These are phyloP conservation scores for Colletotrichum tanaceti DNA, from an alignment of 2,329 filamentous ascomycete genomes.

Conservation along the genomic window DNA sequence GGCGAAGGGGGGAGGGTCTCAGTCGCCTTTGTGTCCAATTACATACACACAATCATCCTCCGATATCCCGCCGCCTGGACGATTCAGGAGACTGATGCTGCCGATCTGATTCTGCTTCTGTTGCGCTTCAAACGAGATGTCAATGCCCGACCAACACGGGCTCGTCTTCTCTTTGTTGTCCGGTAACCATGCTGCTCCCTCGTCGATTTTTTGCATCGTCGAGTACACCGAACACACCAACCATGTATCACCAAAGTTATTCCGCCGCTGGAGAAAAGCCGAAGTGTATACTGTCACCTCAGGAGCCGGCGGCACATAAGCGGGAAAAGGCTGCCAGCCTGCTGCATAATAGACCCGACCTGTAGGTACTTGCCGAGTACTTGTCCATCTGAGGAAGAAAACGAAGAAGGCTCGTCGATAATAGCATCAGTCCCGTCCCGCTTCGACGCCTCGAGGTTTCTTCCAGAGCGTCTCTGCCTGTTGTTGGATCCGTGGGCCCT, in stretches of 20 bases:
- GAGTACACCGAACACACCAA: too few relatives aligned
- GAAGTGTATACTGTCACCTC: background rate
- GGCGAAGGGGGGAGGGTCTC: background rate
- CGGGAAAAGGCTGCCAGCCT: background rate
- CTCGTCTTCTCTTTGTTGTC: constrained; percentile 28
- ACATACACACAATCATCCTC: background rate
- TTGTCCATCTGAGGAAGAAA: constrained; percentile 4
- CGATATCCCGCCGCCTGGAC: constrained; percentile 22
- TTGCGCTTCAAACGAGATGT: constrained; percentile 23
- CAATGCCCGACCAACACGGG: constrained; percentile 30
- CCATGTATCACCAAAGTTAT: constrained; percentile 28
- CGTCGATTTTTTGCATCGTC: constrained; percentile 7
- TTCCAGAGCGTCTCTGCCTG: background rate
- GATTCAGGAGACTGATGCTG: constrained; percentile 22
- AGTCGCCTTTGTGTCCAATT: background rate
- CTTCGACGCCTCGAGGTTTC: constrained; percentile 9
- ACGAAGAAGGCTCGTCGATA: background rate
- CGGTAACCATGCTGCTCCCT: constrained; percentile 14
- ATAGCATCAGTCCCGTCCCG: constrained; percentile 10
- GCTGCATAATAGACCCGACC: background rate
- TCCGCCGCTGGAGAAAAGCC: background rate
- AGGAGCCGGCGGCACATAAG: background rate
- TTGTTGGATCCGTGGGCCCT: constrained; percentile 12
- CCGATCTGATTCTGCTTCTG: constrained; percentile 16
- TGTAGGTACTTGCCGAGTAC: constrained; percentile 33